Conservation (phyloP, 495 filamentous ascomycete genomes). For the Penicillium paxilli region DNA sequence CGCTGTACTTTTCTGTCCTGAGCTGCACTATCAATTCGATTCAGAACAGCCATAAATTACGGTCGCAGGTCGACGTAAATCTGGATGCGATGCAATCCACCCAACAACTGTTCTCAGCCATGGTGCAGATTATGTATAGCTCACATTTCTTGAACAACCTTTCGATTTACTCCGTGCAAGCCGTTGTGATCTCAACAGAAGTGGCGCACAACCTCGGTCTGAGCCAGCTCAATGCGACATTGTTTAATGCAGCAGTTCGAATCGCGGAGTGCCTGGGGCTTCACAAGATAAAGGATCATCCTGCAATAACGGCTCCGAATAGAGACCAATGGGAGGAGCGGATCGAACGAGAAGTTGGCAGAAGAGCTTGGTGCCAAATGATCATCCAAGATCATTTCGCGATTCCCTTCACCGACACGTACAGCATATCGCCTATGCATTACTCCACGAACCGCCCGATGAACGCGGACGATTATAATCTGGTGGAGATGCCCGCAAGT, state of each 20-base stretch:
- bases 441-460: slow-evolving; percentile 38
- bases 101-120: slow-evolving; percentile 25
- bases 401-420: slow-evolving; percentile 48
- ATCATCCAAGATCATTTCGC: slow-evolving; percentile 50
- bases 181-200: slow-evolving; percentile 45
- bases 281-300: slow-evolving; percentile 30
- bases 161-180: slow-evolving; percentile 42
- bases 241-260: slow-evolving; percentile 39
- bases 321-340: slow-evolving; percentile 27
- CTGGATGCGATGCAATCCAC: slow-evolving; percentile 22
- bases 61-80: slow-evolving; percentile 19
- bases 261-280: slow-evolving; percentile 40
- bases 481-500: slow-evolving; percentile 30
- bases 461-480: slow-evolving; percentile 42
- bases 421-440: slow-evolving; percentile 43
- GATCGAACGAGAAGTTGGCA: slow-evolving; percentile 39
- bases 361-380: slow-evolving; percentile 46
- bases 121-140: slow-evolving; percentile 29
- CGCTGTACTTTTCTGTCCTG: slow-evolving; percentile 30
- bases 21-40: slow-evolving; percentile 30
- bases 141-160: slow-evolving; percentile 32
- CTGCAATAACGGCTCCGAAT: slow-evolving; percentile 14
- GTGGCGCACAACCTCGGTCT: slow-evolving; percentile 48
- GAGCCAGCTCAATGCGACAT: slow-evolving; percentile 40
- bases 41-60: slow-evolving; percentile 25